Percentiles rank a stretch among this genome's conserved stretches.
phyloP scores from a whole-genome alignment of 345 rosid genomes.

The Bretschneidera sinensis region DNA sequence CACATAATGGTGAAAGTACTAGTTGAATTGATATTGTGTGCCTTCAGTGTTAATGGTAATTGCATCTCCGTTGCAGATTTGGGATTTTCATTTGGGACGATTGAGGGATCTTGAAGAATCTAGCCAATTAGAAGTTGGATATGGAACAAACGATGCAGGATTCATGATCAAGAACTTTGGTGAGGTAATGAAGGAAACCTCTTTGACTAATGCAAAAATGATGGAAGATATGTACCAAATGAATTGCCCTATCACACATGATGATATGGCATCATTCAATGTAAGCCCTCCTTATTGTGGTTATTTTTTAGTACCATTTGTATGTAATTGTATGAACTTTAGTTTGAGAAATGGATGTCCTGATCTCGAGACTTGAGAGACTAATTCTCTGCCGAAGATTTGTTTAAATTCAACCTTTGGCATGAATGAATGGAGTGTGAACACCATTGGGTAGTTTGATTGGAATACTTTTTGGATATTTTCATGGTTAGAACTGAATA shows the following conservation, averaged over 20 bases:
- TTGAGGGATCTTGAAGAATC: slow-evolving; percentile 44
- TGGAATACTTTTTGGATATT: too few species aligned
- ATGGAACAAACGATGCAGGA: slow-evolving; percentile 30
- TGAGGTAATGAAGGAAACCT: slow-evolving; percentile 40
- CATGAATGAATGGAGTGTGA: too few species aligned
- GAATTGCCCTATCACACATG: slow-evolving; percentile 23
- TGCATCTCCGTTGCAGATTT: slow-evolving; percentile 48
- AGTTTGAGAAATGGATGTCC: too few species aligned
- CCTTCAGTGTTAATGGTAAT: not conserved
- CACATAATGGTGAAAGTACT: too few species aligned
- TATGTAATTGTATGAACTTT: too few species aligned
- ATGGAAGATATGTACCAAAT: slow-evolving; percentile 41
- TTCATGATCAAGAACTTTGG: slow-evolving; percentile 47
- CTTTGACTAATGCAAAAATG: slow-evolving; percentile 32
- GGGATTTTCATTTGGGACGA: slow-evolving; percentile 81
- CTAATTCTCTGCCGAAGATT: too few species aligned
- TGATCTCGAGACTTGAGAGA: too few species aligned
- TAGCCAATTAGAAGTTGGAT: slow-evolving; percentile 37
- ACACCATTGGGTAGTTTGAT: too few species aligned
- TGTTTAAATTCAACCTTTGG: too few species aligned
- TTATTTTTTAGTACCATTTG: too few species aligned
- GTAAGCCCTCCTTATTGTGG: slow-evolving; percentile 27
- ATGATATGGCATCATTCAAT: slow-evolving; percentile 31
- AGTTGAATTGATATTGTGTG: not conserved
- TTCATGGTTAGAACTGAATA: too few species aligned